Percentiles rank a stretch among this genome's conserved stretches.
These are phyloP conservation scores for Leonotis leonurus DNA, from an alignment of 257 asterid species.

Conservation along the genomic window DNA sequence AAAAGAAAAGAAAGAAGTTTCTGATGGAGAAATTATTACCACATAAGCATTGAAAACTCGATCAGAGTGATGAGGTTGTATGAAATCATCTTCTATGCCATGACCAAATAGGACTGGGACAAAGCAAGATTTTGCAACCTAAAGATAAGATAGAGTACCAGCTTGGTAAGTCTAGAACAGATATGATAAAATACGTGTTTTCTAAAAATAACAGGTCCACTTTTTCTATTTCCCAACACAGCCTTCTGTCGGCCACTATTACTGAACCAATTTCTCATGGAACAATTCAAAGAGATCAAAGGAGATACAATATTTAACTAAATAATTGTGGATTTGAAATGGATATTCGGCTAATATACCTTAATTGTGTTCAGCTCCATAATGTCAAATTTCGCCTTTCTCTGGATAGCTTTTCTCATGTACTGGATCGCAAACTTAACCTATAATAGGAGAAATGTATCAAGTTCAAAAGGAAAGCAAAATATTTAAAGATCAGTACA, in stretches of 20 bases:
- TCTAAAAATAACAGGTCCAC: not conserved
- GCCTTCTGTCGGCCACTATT: not conserved
- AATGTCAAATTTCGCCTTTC: constrained; percentile 88
- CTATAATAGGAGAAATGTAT: constrained; percentile 26
- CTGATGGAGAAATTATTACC: constrained; percentile 35
- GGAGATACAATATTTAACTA: not conserved
- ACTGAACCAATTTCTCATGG: not conserved
- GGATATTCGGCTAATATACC: constrained; percentile 34
- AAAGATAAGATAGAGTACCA: constrained; percentile 11
- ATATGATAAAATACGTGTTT: not conserved
- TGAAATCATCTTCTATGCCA: constrained; percentile 83
- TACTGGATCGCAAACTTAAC: constrained; percentile 88
- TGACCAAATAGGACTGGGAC: constrained; percentile 90
- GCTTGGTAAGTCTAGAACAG: constrained; percentile 1
- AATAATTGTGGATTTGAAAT: not conserved
- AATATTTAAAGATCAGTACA: not conserved
- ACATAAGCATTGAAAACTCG: constrained; percentile 66
- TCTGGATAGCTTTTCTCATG: constrained; percentile 72
- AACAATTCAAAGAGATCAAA: not conserved
- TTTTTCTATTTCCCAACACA: not conserved
- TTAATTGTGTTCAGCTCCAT: constrained; percentile 66
- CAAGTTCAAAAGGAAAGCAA: not conserved
- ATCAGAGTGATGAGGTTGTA: constrained; percentile 93
- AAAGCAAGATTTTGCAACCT: constrained; percentile 86
- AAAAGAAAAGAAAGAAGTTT: not conserved